phyloP scores from a whole-genome alignment of 306 rosid species.

The Cucumis cinereus region DNA sequence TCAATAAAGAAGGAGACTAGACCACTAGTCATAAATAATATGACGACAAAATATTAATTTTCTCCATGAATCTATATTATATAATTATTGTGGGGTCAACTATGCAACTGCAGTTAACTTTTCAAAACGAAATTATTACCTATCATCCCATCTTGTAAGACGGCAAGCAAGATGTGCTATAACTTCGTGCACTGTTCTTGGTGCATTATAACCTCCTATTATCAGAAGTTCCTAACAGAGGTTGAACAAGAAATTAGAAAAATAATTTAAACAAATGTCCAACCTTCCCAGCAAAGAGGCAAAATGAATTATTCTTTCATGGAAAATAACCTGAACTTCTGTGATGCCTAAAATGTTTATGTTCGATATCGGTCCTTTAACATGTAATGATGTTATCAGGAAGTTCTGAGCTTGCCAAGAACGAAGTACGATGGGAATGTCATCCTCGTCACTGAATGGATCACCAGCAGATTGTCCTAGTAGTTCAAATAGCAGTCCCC shows the following conservation, averaged over 20 bases:
- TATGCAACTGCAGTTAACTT: not conserved
- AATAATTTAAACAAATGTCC: not conserved
- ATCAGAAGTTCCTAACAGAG: constrained; percentile 72
- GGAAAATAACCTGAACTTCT: constrained; percentile 80
- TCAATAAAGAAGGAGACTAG: not conserved
- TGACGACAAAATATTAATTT: not conserved
- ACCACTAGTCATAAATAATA: not conserved
- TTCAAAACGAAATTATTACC: constrained; percentile 31
- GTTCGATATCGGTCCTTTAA: constrained; percentile 48
- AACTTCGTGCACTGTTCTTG: constrained; percentile 86
- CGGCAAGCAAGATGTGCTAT: constrained; percentile 69
- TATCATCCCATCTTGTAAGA: constrained; percentile 95
- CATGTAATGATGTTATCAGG: constrained; percentile 67
- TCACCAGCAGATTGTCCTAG: constrained; percentile 89
- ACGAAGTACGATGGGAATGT: constrained; percentile 80
- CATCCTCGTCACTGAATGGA: constrained; percentile 79
- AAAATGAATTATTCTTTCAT: constrained; percentile 5
- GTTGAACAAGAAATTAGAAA: not conserved
- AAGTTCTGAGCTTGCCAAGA: constrained; percentile 96
- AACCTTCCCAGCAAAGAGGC: constrained; percentile 9
- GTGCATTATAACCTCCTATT: constrained; percentile 62
- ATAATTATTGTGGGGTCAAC: not conserved
- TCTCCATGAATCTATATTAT: not conserved
- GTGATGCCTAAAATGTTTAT: constrained; percentile 69
- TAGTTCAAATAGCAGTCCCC: constrained; percentile 85